phyloP scores from a whole-genome alignment of 441 rosid genomes.

The Metrosideros polymorpha region DNA sequence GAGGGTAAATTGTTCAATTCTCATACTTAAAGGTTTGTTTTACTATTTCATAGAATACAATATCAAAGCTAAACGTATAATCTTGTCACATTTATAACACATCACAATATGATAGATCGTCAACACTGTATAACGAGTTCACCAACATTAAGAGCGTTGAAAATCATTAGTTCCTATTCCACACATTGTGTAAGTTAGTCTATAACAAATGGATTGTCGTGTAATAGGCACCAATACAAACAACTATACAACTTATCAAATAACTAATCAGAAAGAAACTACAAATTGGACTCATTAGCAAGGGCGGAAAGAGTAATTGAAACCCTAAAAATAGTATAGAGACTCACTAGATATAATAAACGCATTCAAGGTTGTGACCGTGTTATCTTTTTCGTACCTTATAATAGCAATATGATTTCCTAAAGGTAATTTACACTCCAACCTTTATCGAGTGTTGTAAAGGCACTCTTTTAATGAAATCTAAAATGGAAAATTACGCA shows the following conservation, averaged over 20 bases:
- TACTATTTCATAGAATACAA: no score
- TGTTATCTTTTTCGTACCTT: neutral
- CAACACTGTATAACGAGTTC: neutral
- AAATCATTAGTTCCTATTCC: neutral
- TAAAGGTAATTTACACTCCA: neutral
- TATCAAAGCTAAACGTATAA: no score
- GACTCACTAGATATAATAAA: neutral
- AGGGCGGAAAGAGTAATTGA: neutral
- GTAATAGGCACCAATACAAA: neutral
- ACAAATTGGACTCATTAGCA: neutral
- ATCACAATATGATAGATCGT: no score
- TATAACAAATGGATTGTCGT: neutral
- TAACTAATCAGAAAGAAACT: neutral
- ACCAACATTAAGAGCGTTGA: neutral
- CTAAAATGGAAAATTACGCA: neutral
- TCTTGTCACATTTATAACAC: no score
- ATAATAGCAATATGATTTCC: neutral
- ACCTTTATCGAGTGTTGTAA: neutral
- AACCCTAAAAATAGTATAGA: neutral
- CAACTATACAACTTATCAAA: neutral
- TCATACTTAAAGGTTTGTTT: no score
- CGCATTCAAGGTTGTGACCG: neutral
- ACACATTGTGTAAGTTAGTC: neutral
- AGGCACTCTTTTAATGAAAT: neutral
- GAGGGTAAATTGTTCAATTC: no score